Evolutionary conservation across 179 eudicot species (phyloP).

Genomic region (Camellia oleifera): DNA sequence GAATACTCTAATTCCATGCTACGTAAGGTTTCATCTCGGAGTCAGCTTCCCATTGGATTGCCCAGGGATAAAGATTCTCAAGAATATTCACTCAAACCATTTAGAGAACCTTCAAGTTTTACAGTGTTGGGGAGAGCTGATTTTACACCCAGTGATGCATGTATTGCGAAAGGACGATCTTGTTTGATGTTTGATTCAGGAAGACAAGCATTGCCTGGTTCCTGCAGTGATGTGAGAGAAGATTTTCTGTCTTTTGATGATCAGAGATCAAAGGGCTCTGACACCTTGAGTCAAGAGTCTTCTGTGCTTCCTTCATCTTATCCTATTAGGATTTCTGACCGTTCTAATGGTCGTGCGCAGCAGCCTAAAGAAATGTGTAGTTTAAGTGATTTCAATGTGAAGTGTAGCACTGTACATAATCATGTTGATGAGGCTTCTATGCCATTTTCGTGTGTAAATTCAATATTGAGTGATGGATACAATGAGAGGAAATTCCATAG

Average conservation of each 20-base stretch:
- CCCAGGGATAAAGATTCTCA: constrained; percentile 19
- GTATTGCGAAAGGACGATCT: constrained; percentile 18
- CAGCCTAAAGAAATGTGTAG: constrained; percentile 19
- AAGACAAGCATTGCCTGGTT: constrained; percentile 17
- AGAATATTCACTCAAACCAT: constrained; percentile 20
- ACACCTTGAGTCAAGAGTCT: constrained; percentile 20
- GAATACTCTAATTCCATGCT: constrained; percentile 22
- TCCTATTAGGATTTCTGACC: constrained; percentile 24
- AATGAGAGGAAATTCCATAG: constrained; percentile 34
- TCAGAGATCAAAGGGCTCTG: constrained; percentile 24
- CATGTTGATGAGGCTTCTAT: constrained; percentile 34
- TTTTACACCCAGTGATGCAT: constrained; percentile 12
- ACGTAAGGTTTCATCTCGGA: constrained; percentile 17
- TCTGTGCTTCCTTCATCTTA: constrained; percentile 26
- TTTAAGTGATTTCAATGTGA: constrained; percentile 20
- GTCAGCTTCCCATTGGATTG: constrained; percentile 25
- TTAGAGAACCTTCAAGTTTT: constrained; percentile 22
- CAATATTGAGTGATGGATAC: constrained; percentile 27
- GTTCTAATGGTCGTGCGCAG: constrained; percentile 23
- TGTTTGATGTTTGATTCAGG: constrained; percentile 16
- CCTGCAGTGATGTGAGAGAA: constrained; percentile 20
- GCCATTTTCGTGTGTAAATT: constrained; percentile 25
- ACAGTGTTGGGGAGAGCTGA: constrained; percentile 10
- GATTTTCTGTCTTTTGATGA: constrained; percentile 22
- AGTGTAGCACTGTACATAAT: constrained; percentile 21